These are phyloP conservation scores for Hypoxylon fuscum DNA, from an alignment of 495 filamentous ascomycete genomes.

Conservation along the genomic window DNA sequence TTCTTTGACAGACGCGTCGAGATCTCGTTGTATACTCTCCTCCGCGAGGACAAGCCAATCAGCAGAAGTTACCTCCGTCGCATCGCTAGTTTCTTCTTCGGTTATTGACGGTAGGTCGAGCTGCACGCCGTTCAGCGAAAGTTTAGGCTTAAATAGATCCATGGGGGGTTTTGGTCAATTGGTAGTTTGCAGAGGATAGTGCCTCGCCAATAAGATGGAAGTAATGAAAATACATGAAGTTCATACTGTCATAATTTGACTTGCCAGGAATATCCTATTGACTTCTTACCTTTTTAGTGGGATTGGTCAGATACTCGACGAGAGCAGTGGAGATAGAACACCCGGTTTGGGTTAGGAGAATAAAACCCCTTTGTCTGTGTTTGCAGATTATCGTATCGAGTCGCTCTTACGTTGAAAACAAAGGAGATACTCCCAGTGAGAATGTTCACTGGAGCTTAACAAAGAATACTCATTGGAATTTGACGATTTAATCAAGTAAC, in stretches of 20 bases:
- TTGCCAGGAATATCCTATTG: too few relatives aligned
- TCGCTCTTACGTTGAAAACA: constrained; percentile 5
- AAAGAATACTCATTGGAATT: too few relatives aligned
- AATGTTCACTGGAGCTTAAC: too few relatives aligned
- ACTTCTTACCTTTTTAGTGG: too few relatives aligned
- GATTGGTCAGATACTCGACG: too few relatives aligned
- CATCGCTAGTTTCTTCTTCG: not conserved
- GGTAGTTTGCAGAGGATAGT: not conserved
- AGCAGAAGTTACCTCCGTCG: not conserved
- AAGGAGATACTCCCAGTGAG: too few relatives aligned
- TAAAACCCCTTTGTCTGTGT: not conserved
- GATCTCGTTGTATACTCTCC: constrained; percentile 18
- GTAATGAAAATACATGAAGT: too few relatives aligned
- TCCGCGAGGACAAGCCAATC: constrained; percentile 30
- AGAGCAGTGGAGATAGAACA: too few relatives aligned
- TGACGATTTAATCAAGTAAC: too few relatives aligned
- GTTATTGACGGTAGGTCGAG: not conserved
- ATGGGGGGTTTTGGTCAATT: not conserved
- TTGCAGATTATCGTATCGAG: not conserved
- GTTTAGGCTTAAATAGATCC: not conserved
- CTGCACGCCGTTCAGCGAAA: not conserved
- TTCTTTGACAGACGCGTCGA: constrained; percentile 37
- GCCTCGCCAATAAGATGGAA: too few relatives aligned
- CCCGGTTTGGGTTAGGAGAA: too few relatives aligned
- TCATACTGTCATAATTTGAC: too few relatives aligned